Conservation (phyloP, 306 rosid genomes). For the Acacia crassicarpa region DNA sequence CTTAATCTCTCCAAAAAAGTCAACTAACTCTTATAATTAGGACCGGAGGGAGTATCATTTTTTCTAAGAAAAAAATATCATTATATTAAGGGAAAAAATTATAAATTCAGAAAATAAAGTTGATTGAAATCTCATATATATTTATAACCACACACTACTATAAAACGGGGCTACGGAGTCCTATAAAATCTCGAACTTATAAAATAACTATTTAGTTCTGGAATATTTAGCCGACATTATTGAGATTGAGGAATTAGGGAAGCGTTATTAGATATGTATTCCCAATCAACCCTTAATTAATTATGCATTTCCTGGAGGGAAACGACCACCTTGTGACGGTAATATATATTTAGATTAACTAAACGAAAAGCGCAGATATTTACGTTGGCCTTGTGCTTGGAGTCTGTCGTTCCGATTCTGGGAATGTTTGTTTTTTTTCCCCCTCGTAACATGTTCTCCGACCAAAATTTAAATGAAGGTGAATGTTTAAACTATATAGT, state of each 20-base stretch:
- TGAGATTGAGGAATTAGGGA: slow-evolving; percentile 8
- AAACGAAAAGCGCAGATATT: slow-evolving; percentile 2
- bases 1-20: too few relatives aligned
- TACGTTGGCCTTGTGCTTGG: slow-evolving; percentile 39
- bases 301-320: not conserved
- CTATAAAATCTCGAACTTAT: not conserved
- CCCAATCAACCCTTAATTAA: not conserved
- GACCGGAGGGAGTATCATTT: too few relatives aligned
- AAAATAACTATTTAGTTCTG: not conserved
- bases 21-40: too few relatives aligned
- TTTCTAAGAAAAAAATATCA: too few relatives aligned
- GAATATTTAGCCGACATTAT: slow-evolving; percentile 21
- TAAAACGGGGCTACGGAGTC: too few relatives aligned
- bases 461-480: slow-evolving; percentile 15
- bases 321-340: not conserved
- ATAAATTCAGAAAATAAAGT: too few relatives aligned
- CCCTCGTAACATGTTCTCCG: slow-evolving; percentile 27
- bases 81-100: too few relatives aligned
- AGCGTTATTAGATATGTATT: not conserved
- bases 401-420: slow-evolving; percentile 29
- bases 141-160: too few relatives aligned
- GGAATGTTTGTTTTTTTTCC: slow-evolving; percentile 23
- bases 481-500: slow-evolving; percentile 8
- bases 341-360: not conserved
- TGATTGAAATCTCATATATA: too few relatives aligned